Evolutionary conservation across 164 flowering plant genomes (phyloP).

Genomic region (Liriodendron chinense): DNA sequence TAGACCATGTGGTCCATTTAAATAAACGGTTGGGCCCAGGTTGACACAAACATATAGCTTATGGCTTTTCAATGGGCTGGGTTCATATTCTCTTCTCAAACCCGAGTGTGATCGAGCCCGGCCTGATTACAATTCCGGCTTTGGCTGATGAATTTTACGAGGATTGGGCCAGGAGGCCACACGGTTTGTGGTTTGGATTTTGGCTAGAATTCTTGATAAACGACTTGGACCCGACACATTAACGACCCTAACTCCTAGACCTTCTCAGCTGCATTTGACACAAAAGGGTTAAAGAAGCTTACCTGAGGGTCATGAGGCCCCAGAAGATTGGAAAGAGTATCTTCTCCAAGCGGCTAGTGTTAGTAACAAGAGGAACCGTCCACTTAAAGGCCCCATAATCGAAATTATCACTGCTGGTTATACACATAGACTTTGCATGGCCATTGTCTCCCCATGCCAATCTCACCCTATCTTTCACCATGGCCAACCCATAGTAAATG

Average conservation of each 20-base stretch:
- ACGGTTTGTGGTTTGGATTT: too few species aligned
- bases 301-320: slow-evolving; percentile 99
- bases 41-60: too few species aligned
- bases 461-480: slow-evolving; percentile 40
- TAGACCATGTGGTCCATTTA: too few species aligned
- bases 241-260: not conserved
- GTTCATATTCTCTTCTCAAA: too few species aligned
- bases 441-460: slow-evolving; percentile 62
- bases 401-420: slow-evolving; percentile 44
- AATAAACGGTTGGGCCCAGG: too few species aligned
- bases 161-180: too few species aligned
- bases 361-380: slow-evolving; percentile 80
- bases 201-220: too few species aligned
- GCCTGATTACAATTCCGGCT: too few species aligned
- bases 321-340: slow-evolving; percentile 90
- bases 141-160: too few species aligned
- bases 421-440: slow-evolving; percentile 50
- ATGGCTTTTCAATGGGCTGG: too few species aligned
- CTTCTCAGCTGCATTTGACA: not conserved
- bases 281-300: slow-evolving; percentile 2
- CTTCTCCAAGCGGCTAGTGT: slow-evolving; percentile 75
- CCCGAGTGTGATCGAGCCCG: too few species aligned
- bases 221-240: too few species aligned
- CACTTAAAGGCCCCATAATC: slow-evolving; percentile 84
- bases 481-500: slow-evolving; percentile 61